Conservation (phyloP, 768 basidiomycete species). For the Boletus bicolor region DNA sequence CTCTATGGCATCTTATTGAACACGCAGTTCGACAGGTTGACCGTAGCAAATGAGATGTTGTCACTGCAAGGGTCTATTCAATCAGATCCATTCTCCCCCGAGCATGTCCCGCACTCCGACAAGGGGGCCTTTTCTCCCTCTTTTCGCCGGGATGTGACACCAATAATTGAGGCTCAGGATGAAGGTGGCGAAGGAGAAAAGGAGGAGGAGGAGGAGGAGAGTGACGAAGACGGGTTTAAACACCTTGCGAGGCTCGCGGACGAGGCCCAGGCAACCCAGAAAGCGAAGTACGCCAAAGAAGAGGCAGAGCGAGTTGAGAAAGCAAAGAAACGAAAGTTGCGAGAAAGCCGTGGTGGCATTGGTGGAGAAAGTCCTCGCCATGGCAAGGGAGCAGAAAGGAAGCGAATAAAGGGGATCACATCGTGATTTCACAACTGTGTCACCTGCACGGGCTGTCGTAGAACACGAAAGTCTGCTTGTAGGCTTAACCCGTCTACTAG, state of each 20-base stretch:
- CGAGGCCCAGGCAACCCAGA: conserved; percentile 24
- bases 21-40: conserved; percentile 50
- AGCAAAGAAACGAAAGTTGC: conserved; percentile 31
- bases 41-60: conserved; percentile 90
- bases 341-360: conserved; percentile 15
- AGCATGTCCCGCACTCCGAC: conserved; percentile 42
- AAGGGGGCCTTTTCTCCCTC: conserved; percentile 4
- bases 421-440: conserved; percentile 5
- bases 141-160: conserved; percentile 8
- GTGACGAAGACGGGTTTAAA: conserved; percentile 32
- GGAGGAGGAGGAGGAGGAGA: conserved; percentile 18
- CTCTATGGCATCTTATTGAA: conserved; percentile 4
- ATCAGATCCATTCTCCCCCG: conserved; percentile 66
- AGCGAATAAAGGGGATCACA: conserved; percentile 11
- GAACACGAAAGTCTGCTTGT: too few relatives aligned
- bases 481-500: too few relatives aligned
- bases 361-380: conserved; percentile 5
- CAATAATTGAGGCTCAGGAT: conserved; percentile 19
- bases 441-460: too few relatives aligned
- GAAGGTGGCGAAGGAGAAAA: conserved; percentile 2
- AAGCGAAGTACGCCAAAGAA: conserved; percentile 26
- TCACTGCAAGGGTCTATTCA: conserved; percentile 85
- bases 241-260: conserved; percentile 31
- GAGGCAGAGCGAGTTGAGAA: conserved; percentile 28
- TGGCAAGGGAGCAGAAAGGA: conserved; percentile 12